phyloP scores from a whole-genome alignment of 228 moss, liverwort and hornwort species.

The Sphagnum magellanicum region DNA sequence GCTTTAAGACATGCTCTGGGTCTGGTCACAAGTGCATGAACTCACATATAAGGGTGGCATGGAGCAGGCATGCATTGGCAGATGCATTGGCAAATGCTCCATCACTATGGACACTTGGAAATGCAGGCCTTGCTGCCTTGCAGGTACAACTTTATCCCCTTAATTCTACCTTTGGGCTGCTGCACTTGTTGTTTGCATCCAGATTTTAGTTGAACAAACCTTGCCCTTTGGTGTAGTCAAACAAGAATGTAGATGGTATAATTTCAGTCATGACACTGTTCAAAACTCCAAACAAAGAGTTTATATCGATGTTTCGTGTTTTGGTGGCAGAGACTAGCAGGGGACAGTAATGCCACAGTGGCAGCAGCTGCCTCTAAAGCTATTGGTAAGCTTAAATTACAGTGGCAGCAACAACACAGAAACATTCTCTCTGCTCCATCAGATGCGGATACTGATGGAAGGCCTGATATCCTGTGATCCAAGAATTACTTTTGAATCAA shows the following conservation, averaged over 20 bases:
- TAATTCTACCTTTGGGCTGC: too few species aligned
- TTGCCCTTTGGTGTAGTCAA: too few species aligned
- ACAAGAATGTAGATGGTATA: too few species aligned
- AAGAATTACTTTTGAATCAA: too few species aligned
- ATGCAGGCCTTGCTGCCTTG: slow-evolving; percentile 90
- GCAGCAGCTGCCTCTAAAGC: slow-evolving; percentile 80
- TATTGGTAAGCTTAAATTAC: slow-evolving; percentile 54
- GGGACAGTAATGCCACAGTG: slow-evolving; percentile 71
- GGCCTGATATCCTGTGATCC: background rate
- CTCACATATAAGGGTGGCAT: background rate
- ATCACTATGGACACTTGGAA: slow-evolving; percentile 86
- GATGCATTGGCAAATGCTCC: slow-evolving; percentile 82
- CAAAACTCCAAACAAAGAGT: background rate
- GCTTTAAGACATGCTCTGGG: too few species aligned
- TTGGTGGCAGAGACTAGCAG: slow-evolving; percentile 60
- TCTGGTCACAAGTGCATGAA: too few species aligned
- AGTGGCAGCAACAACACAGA: slow-evolving; percentile 52
- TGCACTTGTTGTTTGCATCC: too few species aligned
- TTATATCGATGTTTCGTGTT: background rate
- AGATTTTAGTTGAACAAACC: too few species aligned
- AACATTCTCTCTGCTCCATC: background rate
- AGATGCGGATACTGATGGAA: background rate
- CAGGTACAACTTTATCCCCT: slow-evolving; percentile 33
- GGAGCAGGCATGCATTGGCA: slow-evolving; percentile 68
- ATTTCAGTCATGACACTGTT: too few species aligned